Evolutionary conservation across 2,329 filamentous ascomycete species (phyloP).

Genomic region (Penicillium sumatraense): DNA sequence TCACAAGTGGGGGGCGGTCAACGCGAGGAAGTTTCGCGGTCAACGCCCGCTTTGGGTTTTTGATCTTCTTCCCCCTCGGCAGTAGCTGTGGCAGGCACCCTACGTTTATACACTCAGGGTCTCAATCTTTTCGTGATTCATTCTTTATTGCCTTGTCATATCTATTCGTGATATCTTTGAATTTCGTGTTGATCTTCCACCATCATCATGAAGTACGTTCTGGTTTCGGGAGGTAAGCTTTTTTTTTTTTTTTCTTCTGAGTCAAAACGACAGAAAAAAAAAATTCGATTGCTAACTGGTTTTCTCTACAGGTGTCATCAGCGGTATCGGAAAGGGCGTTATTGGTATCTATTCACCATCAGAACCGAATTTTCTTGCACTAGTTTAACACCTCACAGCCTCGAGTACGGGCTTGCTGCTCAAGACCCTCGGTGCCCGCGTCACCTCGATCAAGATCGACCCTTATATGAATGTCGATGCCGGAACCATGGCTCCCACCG

Average conservation of each 20-base stretch:
- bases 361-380: neutral
- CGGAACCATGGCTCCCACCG: constrained; percentile 61
- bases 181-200: neutral
- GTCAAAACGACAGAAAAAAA: neutral
- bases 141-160: constrained; percentile 1
- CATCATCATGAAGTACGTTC: constrained; percentile 76
- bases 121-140: constrained; percentile 9
- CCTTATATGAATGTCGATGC: constrained; percentile 78
- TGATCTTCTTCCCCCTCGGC: constrained; percentile 22
- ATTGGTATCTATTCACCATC: constrained; percentile 49
- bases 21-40: constrained; percentile 1
- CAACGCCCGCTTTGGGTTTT: neutral
- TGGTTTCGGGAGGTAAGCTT: constrained; percentile 74
- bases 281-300: constrained; percentile 8
- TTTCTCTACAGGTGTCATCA: constrained; percentile 47
- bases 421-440: constrained; percentile 33
- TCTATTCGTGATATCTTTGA: neutral
- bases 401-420: constrained; percentile 42
- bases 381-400: constrained; percentile 38
- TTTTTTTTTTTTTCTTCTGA: neutral
- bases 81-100: constrained; percentile 24
- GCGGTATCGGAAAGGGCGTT: constrained; percentile 64
- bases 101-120: constrained; percentile 14
- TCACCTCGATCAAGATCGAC: constrained; percentile 51
- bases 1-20: constrained; percentile 20